Evolutionary conservation across 768 basidiomycete species (phyloP), one percentile per base, ranked within the genome.

Genomic region (Phanerochaete sordida): DNA sequence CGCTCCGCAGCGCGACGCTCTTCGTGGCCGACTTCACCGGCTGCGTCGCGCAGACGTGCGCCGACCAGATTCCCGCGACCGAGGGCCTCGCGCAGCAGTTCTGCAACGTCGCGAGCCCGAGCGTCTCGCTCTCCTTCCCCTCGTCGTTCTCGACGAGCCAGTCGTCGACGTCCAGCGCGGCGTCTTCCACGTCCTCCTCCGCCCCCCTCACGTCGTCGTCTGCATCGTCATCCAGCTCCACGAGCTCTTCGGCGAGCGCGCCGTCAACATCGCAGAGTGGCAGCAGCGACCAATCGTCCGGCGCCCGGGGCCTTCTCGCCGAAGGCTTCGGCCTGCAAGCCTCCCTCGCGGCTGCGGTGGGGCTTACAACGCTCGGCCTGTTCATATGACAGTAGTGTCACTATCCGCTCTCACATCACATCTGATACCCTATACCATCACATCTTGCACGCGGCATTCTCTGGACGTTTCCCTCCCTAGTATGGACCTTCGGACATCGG

Each of bases 31-130:
- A 53, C 27, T 19, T 64, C 5, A 54, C 55, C 4, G 43, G 47
- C 55, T 64, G 63, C 50, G 45, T 64, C 24, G 12, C 28, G 4
- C 15, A 37, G 24, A 31, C 48, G 43, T 64, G 63, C 39, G 16
- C 26, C 6, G 45, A 39, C 19, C 59, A 64, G 30, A 39, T 64
- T 8, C 28, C 63, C 19, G 43, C 31, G 30, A 60, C 59, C 19
- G 63, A 64, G 27, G 49, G 23, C 33, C 26, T 64, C 9, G 54
- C 63, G n/a, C 56, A 61, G 27, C 63, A 52, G 30, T 64, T 64
- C 56, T 64, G 63, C 44, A 57, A 60, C 45, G 35, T 61, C 27
- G 63, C 63, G 23, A 60, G 54, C 26, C 50, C 63, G 33, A 64
- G 55, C 56, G 59, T 61, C 4, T 60, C 63, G 19, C 51, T 64